These are phyloP conservation scores for Leptographium lundbergii DNA, from an alignment of 2,329 filamentous ascomycete species.

Conservation along the genomic window DNA sequence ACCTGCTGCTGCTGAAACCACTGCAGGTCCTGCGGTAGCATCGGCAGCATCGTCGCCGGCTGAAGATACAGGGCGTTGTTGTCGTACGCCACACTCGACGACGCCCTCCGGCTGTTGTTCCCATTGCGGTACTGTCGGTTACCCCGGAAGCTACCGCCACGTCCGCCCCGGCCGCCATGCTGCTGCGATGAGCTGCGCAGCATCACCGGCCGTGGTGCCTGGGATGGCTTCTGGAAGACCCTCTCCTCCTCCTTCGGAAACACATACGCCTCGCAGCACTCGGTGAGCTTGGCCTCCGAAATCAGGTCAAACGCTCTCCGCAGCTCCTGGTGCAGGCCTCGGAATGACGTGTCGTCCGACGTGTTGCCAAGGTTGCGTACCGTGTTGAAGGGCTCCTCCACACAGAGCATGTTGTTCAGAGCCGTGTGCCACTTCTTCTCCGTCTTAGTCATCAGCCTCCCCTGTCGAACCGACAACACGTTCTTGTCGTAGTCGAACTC, in stretches of 20 bases:
- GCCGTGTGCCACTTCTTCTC: constrained; percentile 81
- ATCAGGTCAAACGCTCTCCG: constrained; percentile 78
- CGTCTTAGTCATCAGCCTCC: constrained; percentile 63
- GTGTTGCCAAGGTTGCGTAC: constrained; percentile 88
- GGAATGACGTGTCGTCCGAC: constrained; percentile 87
- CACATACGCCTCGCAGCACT: constrained; percentile 78
- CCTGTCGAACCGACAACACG: constrained; percentile 75
- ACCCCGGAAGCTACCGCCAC: constrained; percentile 35
- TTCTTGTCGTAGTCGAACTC: constrained; percentile 81
- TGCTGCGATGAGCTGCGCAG: constrained; percentile 50
- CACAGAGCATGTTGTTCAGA: constrained; percentile 74
- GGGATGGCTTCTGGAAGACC: constrained; percentile 43
- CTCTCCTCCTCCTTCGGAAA: constrained; percentile 73
- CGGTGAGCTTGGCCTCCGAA: constrained; percentile 62
- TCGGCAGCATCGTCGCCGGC: constrained; percentile 25
- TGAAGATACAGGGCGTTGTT: constrained; percentile 29
- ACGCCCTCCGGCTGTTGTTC: constrained; percentile 36
- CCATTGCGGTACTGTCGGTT: constrained; percentile 33
- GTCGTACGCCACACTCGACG: constrained; percentile 42
- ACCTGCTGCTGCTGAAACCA: constrained; percentile 34
- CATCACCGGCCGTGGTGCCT: constrained; percentile 41
- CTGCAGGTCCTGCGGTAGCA: constrained; percentile 32
- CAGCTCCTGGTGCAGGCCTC: constrained; percentile 80
- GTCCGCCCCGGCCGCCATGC: constrained; percentile 32
- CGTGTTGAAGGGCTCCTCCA: constrained; percentile 93